Base-by-base conservation (phyloP, 257 asterid genomes). In the Nicotiana otophora region DNA sequence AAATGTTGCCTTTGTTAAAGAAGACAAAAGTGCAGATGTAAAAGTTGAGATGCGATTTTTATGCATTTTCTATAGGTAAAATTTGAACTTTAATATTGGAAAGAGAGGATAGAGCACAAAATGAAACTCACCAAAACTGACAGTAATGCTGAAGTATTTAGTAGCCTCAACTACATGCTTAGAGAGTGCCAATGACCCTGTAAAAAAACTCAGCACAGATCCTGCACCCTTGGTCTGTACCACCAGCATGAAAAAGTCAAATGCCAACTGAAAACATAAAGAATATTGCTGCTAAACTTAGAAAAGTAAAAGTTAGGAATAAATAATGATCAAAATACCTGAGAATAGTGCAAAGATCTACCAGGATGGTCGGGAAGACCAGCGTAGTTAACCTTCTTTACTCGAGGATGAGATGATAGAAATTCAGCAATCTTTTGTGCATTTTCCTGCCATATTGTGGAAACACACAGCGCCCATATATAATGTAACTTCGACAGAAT, bases 221-320 rank as follows among this genome's bases (percentile, higher is more conserved):
- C 99, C 99, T 42, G 99, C 98, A 79, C 98, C 99, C 65, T 83
- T 96, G 1, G 98, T 98, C 99, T 94, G 91, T 82, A 48, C 3
- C 1, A 53, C 57, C 57, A 53, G 57, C 57, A 12, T 53, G 57
- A 53, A 53, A 53, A 53, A 3, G 57, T 53, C 17, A 42, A 42
- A 42, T 42, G 48, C 48, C 48, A 42, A 42, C 3, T 42, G 48
- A 42, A 42, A 42, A 53, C 57, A 53, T 10, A 53, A 0, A 53
- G 15, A 51, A 5, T 12, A 4, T 11, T 53, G 17, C 5, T 53
- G 57, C 16, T 14, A 12, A 53, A 53, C 5, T 12, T 10, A 53
- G 19, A 53, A 3, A 53, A 53, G 57, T 53, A 53, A 69, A 69
- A 36, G 5, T 69, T 42, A 10, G 55, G 33, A 4, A 17, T 4